phyloP scores from a whole-genome alignment of 805 yeast species.

The Starmerella apis region DNA sequence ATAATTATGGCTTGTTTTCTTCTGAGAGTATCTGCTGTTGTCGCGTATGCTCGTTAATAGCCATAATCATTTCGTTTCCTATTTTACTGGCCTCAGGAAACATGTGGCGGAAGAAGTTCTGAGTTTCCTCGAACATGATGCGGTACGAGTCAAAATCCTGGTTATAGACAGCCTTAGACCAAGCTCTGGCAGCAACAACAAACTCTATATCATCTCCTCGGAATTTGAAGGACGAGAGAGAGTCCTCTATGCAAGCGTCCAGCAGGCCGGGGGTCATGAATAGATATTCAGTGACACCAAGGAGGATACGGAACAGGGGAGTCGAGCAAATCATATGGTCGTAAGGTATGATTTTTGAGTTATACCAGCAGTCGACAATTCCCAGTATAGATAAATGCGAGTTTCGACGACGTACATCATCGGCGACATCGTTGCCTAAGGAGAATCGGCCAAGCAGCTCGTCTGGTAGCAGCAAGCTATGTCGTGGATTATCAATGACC shows the following conservation, averaged over 20 bases:
- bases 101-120: conserved; percentile 74
- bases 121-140: conserved; percentile 64
- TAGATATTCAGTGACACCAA: conserved; percentile 87
- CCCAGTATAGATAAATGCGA: conserved; percentile 83
- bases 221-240: conserved; percentile 54
- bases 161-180: conserved; percentile 72
- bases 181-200: conserved; percentile 75
- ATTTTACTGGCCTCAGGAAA: conserved; percentile 75
- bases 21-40: conserved; percentile 2
- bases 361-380: conserved; percentile 89
- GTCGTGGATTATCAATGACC: conserved; percentile 38
- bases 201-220: conserved; percentile 87
- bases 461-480: conserved; percentile 57
- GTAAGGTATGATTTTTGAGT: conserved; percentile 76
- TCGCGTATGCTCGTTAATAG: conserved; percentile 25
- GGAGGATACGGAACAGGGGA: conserved; percentile 79
- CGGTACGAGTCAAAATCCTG: conserved; percentile 67
- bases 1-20: neutral
- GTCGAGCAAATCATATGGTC: conserved; percentile 96
- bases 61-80: conserved; percentile 82
- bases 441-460: conserved; percentile 77
- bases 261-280: conserved; percentile 74
- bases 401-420: conserved; percentile 48
- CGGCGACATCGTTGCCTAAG: conserved; percentile 53
- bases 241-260: conserved; percentile 69